These are phyloP conservation scores for Furcasterigmium furcatum DNA, from an alignment of 2,329 filamentous ascomycete genomes.

Conservation along the genomic window DNA sequence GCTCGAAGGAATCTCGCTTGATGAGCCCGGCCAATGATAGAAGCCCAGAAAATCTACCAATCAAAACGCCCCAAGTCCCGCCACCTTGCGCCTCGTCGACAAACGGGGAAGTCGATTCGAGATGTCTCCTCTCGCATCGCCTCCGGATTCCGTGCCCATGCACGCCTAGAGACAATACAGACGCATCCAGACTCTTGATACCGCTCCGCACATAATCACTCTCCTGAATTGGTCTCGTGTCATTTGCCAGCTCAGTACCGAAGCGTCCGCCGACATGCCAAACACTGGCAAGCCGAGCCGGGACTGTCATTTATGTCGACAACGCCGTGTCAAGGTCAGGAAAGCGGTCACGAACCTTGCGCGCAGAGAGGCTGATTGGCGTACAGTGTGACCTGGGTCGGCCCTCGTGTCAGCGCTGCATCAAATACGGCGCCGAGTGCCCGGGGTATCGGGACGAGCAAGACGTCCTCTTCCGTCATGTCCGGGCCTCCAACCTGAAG, in stretches of 20 bases:
- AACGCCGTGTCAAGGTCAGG: conserved; percentile 37
- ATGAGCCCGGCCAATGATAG: no score
- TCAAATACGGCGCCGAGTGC: conserved; percentile 35
- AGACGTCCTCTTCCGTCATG: conserved; percentile 34
- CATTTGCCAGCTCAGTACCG: neutral
- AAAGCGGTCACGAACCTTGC: no score
- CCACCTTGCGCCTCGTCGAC: neutral
- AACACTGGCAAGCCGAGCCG: conserved; percentile 36
- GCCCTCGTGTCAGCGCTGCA: conserved; percentile 34
- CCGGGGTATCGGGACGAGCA: conserved; percentile 35
- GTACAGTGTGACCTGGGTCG: conserved; percentile 33
- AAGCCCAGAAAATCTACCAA: no score
- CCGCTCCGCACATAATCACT: no score
- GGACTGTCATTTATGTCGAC: conserved; percentile 37
- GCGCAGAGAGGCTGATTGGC: neutral
- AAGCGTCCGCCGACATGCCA: conserved; percentile 23
- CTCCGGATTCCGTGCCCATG: neutral
- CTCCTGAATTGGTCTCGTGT: no score
- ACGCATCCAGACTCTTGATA: no score
- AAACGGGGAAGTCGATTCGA: neutral
- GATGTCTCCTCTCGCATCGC: neutral
- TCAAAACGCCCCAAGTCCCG: neutral
- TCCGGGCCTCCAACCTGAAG: conserved; percentile 16
- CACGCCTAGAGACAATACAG: no score
- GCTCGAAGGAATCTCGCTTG: no score